phyloP scores from a whole-genome alignment of 305 asterid species.

The Salvia sclarea region DNA sequence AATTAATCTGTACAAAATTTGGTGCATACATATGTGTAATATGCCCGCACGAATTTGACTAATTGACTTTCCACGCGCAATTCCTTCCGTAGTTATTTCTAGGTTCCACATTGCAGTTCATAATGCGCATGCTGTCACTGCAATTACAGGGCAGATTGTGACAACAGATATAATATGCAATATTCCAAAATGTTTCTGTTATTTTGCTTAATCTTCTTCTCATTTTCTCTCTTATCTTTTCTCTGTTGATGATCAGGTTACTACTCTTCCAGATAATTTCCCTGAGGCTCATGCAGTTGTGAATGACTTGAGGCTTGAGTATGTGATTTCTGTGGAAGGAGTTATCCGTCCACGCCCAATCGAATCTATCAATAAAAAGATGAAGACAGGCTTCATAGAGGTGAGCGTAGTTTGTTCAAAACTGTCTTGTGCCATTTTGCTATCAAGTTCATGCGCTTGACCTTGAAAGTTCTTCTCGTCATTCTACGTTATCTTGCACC shows the following conservation, averaged over 20 bases:
- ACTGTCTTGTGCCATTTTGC: not conserved
- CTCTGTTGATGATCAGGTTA: slow-evolving; percentile 49
- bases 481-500: not conserved
- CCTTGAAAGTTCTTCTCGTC: slow-evolving; percentile 3
- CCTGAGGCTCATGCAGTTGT: slow-evolving; percentile 84
- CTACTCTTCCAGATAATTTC: slow-evolving; percentile 90
- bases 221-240: not conserved
- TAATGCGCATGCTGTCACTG: not conserved
- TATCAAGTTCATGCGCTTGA: slow-evolving; percentile 5
- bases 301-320: slow-evolving; percentile 85
- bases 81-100: not conserved
- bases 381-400: slow-evolving; percentile 93
- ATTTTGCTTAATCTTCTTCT: not conserved
- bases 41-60: not conserved
- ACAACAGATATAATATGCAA: not conserved
- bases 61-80: not conserved
- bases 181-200: not conserved
- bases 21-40: not conserved
- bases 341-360: slow-evolving; percentile 76
- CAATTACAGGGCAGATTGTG: slow-evolving; percentile 4
- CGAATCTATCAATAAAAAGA: slow-evolving; percentile 77
- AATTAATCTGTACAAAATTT: not conserved
- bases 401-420: slow-evolving; percentile 32
- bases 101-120: not conserved
- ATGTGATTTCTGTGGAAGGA: slow-evolving; percentile 86